A percentile compares a stretch with the other conserved stretches of the same genome.
These are phyloP conservation scores for Pichia sporocuriosa DNA, from an alignment of 805 yeast species.

Conservation along the genomic window DNA sequence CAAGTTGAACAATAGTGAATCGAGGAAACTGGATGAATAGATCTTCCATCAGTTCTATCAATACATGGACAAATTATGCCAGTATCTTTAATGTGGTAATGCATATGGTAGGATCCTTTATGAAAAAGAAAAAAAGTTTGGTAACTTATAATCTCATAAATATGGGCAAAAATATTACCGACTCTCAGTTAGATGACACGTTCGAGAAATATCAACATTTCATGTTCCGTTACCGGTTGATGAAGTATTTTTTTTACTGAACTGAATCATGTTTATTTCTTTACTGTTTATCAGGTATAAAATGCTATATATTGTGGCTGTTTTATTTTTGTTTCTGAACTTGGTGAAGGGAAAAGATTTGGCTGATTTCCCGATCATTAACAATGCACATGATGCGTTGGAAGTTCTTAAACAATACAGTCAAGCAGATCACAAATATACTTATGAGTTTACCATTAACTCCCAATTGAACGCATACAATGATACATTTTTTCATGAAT, in stretches of 20 bases:
- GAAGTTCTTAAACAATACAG: neutral
- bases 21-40: constrained; percentile 12
- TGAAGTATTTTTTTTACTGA: no score
- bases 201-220: no score
- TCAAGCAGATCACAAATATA: neutral
- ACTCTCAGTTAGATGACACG: no score
- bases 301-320: neutral
- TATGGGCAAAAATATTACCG: no score
- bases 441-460: neutral
- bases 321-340: no score
- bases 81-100: constrained; percentile 6
- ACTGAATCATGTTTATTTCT: no score
- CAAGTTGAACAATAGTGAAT: constrained; percentile 27
- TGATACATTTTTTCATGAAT: constrained; percentile 8
- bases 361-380: neutral
- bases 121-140: no score
- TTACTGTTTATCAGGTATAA: no score
- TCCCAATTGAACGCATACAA: neutral
- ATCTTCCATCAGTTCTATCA: constrained; percentile 14
- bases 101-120: no score
- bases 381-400: constrained; percentile 3
- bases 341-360: neutral
- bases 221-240: no score
- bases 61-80: constrained; percentile 7
- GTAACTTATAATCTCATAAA: no score